Conservation (phyloP, 768 basidiomycete species). For the Imleria badia region DNA sequence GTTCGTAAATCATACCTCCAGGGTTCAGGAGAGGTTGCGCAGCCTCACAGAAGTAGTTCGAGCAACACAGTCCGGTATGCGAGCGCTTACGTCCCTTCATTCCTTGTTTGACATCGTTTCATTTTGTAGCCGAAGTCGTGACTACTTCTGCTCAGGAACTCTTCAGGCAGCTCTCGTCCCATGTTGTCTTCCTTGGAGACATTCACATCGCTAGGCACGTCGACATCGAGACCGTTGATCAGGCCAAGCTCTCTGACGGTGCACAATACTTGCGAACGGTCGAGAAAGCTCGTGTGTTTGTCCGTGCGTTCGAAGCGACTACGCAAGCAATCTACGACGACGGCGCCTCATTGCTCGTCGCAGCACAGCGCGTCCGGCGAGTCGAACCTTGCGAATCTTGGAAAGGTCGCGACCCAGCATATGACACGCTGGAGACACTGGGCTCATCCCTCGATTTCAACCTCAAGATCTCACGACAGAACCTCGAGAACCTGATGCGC, state of each 20-base stretch:
- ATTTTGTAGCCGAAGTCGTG: slow-evolving; percentile 22
- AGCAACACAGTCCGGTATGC: slow-evolving; percentile 23
- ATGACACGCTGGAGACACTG: slow-evolving; percentile 32
- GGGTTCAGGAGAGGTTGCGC: slow-evolving; percentile 31
- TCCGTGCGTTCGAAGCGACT: slow-evolving; percentile 47
- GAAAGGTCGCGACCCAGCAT: slow-evolving; percentile 21
- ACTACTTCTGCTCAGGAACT: slow-evolving; percentile 31
- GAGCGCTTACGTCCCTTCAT: not conserved
- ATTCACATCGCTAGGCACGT: slow-evolving; percentile 52
- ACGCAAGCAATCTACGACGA: slow-evolving; percentile 54
- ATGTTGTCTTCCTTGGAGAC: slow-evolving; percentile 44
- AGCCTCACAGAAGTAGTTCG: slow-evolving; percentile 19
- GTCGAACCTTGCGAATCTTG: slow-evolving; percentile 26
- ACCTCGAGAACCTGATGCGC: slow-evolving; percentile 38
- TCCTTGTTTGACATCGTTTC: not conserved
- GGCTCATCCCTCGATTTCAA: slow-evolving; percentile 34
- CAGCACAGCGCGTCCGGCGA: slow-evolving; percentile 36
- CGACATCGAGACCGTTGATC: slow-evolving; percentile 46
- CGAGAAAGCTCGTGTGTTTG: slow-evolving; percentile 44
- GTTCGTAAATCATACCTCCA: slow-evolving; percentile 25
- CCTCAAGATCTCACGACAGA: slow-evolving; percentile 35
- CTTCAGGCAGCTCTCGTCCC: slow-evolving; percentile 39
- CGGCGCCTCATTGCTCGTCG: slow-evolving; percentile 40
- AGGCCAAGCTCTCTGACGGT: slow-evolving; percentile 34
- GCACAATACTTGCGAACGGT: slow-evolving; percentile 41